Evolutionary conservation across 176 grass and related monocot species (phyloP), one percentile per base, ranked within the genome.

Genomic region (Aegilops umbellulata): DNA sequence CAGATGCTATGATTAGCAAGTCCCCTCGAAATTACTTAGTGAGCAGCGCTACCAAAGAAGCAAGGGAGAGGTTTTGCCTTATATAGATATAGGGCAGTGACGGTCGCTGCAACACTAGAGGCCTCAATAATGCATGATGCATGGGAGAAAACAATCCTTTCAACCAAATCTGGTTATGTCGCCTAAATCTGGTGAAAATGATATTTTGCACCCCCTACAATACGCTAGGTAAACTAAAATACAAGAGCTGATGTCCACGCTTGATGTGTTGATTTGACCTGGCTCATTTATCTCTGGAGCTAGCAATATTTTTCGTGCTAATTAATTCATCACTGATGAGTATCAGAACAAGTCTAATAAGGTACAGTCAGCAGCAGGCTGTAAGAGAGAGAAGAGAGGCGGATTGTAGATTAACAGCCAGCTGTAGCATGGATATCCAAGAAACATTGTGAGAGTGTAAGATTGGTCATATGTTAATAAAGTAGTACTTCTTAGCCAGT

Each of bases 141-240:
- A 46, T 51, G 29, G 35, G 1, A 24, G 60, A 64, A 90, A 19
- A 10, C 32, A 82, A 34, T 14, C 22, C 15, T 62, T 77, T 62
- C 22, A 17, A 19, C 7, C 36, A 71, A 82, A 82, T 41, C 36
- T 71, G 16, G 4, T 24, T 78, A 53, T 19, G 62, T 76, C 22
- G 71, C 15, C 71, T 53, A 71, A 76, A 90, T 86, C 78, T 0
- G 31, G 62, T 22, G 51, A 82, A 86, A 90, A 86, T 64, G 63
- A 86, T 70, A 77, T 47, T 75, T 68, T 86, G 0, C 22, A 39
- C 32, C 7, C 15, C 62, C 62, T 62, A 65, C 16, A 20, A 31
- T 8, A 65, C 27, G 34, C 31, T 29, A 38, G 16, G 13, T 74
- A 74, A 24, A 12, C 24, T 51, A 81, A 65, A 74, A 42, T 26